phyloP scores from a whole-genome alignment of 108 stramenopile genomes.

The Stephanodiscus triporus region DNA sequence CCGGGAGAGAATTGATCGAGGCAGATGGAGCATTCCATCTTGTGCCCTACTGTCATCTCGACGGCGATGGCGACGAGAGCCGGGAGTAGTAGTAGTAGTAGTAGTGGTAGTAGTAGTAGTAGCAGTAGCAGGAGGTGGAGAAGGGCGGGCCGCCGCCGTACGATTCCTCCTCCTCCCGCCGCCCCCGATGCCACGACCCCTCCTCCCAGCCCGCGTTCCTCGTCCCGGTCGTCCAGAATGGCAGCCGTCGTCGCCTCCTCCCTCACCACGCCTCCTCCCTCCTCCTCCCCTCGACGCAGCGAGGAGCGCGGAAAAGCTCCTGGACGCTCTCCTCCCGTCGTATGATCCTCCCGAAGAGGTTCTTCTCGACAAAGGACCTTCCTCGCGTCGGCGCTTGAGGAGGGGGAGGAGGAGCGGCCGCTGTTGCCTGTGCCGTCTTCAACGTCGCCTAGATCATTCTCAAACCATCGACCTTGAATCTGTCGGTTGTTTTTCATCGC shows the following conservation, averaged over 20 bases:
- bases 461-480: too few species aligned
- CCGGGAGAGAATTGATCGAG: conserved; percentile 34
- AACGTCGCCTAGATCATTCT: too few species aligned
- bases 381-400: conserved; percentile 16
- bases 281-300: conserved; percentile 32
- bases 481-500: neutral
- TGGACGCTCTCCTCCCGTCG: conserved; percentile 39
- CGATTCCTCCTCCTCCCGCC: too few species aligned
- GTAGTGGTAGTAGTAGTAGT: neutral
- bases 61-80: neutral
- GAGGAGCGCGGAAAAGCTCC: conserved; percentile 34
- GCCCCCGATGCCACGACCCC: neutral
- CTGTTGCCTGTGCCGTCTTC: neutral
- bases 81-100: neutral
- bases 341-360: conserved; percentile 38
- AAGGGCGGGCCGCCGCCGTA: too few species aligned
- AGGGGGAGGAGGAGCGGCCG: neutral
- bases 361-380: conserved; percentile 40
- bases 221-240: too few species aligned
- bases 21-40: conserved; percentile 48
- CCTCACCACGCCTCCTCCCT: neutral
- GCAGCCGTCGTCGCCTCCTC: conserved; percentile 6
- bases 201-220: too few species aligned
- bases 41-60: conserved; percentile 1
- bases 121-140: neutral